These are phyloP conservation scores for Dentiscutata heterogama DNA, from an alignment of 371 early-diverging fungal genomes.

Conservation along the genomic window DNA sequence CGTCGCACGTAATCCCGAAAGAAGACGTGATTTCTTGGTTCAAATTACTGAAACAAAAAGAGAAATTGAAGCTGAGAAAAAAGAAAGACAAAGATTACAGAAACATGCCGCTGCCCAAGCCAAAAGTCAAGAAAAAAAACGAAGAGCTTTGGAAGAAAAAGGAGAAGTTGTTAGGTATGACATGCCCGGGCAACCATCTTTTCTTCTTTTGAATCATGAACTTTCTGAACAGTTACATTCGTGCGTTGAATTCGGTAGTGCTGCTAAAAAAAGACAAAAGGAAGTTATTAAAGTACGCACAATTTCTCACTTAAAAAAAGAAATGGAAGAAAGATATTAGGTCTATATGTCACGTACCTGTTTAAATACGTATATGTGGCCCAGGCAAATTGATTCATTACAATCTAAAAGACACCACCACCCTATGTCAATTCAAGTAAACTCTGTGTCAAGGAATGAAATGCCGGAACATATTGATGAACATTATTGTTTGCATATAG, in stretches of 20 bases:
- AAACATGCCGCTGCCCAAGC: no score
- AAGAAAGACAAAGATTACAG: no score
- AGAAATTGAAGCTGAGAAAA: no score
- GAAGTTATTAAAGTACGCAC: constrained; percentile 9
- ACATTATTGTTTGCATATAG: neutral
- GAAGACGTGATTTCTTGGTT: no score
- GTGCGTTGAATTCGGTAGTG: neutral
- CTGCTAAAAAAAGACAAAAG: neutral
- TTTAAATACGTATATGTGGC: neutral
- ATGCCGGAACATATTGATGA: neutral
- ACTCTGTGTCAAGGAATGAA: neutral
- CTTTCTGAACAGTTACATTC: neutral
- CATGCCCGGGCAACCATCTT: neutral
- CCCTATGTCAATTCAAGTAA: neutral
- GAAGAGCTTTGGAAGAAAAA: neutral
- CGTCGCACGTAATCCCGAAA: no score
- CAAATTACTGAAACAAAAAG: no score
- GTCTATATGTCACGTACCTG: neutral
- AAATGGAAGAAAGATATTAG: constrained; percentile 1
- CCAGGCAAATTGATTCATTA: neutral
- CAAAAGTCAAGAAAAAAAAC: neutral
- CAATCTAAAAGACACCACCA: neutral
- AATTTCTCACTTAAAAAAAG: neutral
- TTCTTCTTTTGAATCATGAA: neutral
- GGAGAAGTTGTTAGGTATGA: neutral